Evolutionary conservation across 257 asterid species (phyloP), one percentile per base, ranked within the genome.

Genomic region (Ehretia macrophylla): DNA sequence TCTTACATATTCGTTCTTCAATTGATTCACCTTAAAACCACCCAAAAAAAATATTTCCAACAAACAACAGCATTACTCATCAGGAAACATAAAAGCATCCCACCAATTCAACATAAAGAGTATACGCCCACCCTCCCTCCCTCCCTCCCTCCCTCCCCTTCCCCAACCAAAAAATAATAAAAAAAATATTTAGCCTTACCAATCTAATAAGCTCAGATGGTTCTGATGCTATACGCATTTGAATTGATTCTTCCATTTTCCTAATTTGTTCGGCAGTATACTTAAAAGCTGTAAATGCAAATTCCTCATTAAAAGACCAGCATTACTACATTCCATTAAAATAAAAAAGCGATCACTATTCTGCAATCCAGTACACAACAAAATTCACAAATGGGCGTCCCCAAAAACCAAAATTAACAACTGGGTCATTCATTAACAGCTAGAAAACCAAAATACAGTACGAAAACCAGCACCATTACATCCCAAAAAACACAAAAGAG

Each of bases 161-260:
- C n/a, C n/a, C n/a, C n/a, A n/a, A n/a, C n/a, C n/a, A n/a, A n/a
- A n/a, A n/a, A n/a, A 38, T 49, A 18, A 46, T 27, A 57, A 12
- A 55, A 64, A 42, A 42, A 27, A 55, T 10, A 40, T 40, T 58
- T 51, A 18, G 22, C 47, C 90, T 81, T 72, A 88, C 96, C 94
- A 89, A 68, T 49, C 72, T 67, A 62, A 93, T 80, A 71, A 93
- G 99, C 52, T 81, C 80, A 22, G 63, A 74, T 58, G 97, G 96
- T 76, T 89, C 88, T 44, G 83, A 81, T 68, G 81, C 90, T 72
- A 62, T 83, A 56, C 94, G 80, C 68, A 93, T 74, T 67, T 69
- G 80, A 75, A 79, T 81, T 6, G 97, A 80, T 76, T 89, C 97
- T 72, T 83, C 92, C 95, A 85, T 86, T 78, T 67, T 86, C 76